Base-by-base conservation (phyloP, 495 filamentous ascomycete species). In the Sordaria brevicollis region DNA sequence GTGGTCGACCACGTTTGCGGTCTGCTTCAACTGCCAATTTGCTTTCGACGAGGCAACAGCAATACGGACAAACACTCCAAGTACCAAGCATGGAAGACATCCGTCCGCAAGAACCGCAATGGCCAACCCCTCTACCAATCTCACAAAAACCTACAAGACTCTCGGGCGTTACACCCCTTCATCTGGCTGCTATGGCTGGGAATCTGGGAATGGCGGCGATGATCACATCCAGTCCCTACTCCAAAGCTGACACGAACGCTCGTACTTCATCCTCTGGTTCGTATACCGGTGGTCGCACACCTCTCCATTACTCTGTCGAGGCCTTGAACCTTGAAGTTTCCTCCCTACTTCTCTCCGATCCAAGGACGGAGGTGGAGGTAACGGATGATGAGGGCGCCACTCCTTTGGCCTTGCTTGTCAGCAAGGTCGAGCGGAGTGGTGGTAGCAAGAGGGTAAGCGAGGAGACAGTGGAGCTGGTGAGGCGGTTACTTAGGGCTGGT, bases 231-330 rank as follows among this genome's bases (percentile, higher is more conserved):
- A 15, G 21, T 13, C 25, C 49, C 25, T 9, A 8, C 13, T 29
- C 11, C 49, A 62, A 62, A 17, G 5, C 49, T 29, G 49, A 62
- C 21, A 8, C 25, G 5, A 62, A 62, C 25, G 49, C 49, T 8
- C 49, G 49, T 3, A 31, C 49, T 0, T 21, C 19, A 7, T 2
- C 36, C 11, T 38, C 36, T n/a, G n/a, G n/a, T 4, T 38, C 41
- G 0, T n/a, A 19, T 8, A 49, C 4, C 49, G 21, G 21, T 9
- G 72, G 73, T 0, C 67, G 69, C 0, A 75, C 72, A 0, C 72
- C 73, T 2, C 43, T 78, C 2, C 75, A 74, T 36, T 75, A 72
- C 69, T 73, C 76, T 5, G 70, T 43, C 0, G 68, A 66, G 15
- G 41, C 65, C 0, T 71, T 70, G 3, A 66, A 70, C 17, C 33